phyloP scores from a whole-genome alignment of 192 early-diverging fungal genomes.

The Glomus cerebriforme region DNA sequence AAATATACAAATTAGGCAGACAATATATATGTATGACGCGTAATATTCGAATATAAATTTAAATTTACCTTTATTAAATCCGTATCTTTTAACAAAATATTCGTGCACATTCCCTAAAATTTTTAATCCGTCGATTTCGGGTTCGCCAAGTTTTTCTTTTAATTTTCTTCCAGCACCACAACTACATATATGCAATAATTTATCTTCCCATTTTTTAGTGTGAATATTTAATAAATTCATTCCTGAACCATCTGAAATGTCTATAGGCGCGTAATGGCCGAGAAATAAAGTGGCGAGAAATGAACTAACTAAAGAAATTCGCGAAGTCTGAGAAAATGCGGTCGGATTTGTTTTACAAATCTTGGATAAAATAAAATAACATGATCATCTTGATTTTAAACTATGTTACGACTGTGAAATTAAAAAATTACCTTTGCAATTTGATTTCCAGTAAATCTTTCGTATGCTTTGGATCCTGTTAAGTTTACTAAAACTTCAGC shows the following conservation, averaged over 20 bases:
- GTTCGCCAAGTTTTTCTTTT: slow-evolving; percentile 46
- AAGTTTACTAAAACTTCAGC: slow-evolving; percentile 59
- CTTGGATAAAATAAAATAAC: slow-evolving; percentile 33
- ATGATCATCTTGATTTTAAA: slow-evolving; percentile 6
- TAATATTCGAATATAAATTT: neutral
- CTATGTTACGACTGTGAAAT: neutral
- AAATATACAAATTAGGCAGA: neutral
- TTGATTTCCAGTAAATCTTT: slow-evolving; percentile 80
- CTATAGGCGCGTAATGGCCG: slow-evolving; percentile 60
- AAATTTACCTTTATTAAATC: slow-evolving; percentile 56
- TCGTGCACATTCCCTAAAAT: slow-evolving; percentile 51
- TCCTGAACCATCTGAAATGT: slow-evolving; percentile 75
- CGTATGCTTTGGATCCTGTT: slow-evolving; percentile 78
- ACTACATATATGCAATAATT: slow-evolving; percentile 45
- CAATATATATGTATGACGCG: too few relatives aligned
- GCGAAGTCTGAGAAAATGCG: slow-evolving; percentile 49
- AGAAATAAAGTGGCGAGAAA: slow-evolving; percentile 68
- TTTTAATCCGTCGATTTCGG: slow-evolving; percentile 42
- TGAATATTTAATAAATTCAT: slow-evolving; percentile 80
- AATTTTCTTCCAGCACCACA: slow-evolving; percentile 40
- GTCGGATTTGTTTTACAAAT: slow-evolving; percentile 41
- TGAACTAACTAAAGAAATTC: slow-evolving; percentile 74
- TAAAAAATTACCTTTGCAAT: slow-evolving; percentile 57
- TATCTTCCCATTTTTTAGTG: slow-evolving; percentile 54
- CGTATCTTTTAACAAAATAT: slow-evolving; percentile 71